Evolutionary conservation across 805 yeast genomes (phyloP), one percentile per base, ranked within the genome.

Genomic region (Candida mattraensis): DNA sequence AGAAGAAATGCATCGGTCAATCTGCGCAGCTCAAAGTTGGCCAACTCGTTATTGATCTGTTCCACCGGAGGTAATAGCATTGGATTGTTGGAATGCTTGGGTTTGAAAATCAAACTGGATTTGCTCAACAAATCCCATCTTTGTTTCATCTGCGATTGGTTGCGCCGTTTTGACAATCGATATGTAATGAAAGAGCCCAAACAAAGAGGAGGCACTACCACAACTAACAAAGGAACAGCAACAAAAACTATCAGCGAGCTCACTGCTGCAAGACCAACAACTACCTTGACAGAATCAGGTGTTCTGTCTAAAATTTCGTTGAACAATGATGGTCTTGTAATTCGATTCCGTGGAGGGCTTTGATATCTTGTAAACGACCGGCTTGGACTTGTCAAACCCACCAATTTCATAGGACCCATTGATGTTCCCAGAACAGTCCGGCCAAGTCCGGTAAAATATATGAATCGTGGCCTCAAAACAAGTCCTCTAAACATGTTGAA

Each of bases 131-230:
- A 24, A 2, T 40, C 35, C 63, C 62, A 55, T 20, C 51, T 44
- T 18, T 29, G 38, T 5, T 30, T 33, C 42, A 51, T 47, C 18
- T 40, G 45, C 19, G 37, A 36, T 11, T 39, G 30, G 12, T 39
- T 18, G 24, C 44, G 39, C 16, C 37, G 35, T 15, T 33, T 35
- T 16, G 48, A 39, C 2, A 47, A 18, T 19, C 39, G 46, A 24
- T 40, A 46, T 11, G 44, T 35, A 11, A 51, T 19, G 24, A 38
- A 47, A 1, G 59, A 50, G 8, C 62, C 58, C n/a, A 61, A 20
- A 3, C 57, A 14, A 5, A 57, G 10, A 2, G 66, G 60, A 5
- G 67, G 67, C 4, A 58, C 35, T 9, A 54, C 53, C 9, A 63
- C 30, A n/a, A 52, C 35, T 19, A 60, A 33, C 3, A 60, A 30